Percentiles rank a stretch among this genome's conserved stretches.
Conservation (phyloP, 1,139 yeast species). For the Candida glucosophila region DNA sequence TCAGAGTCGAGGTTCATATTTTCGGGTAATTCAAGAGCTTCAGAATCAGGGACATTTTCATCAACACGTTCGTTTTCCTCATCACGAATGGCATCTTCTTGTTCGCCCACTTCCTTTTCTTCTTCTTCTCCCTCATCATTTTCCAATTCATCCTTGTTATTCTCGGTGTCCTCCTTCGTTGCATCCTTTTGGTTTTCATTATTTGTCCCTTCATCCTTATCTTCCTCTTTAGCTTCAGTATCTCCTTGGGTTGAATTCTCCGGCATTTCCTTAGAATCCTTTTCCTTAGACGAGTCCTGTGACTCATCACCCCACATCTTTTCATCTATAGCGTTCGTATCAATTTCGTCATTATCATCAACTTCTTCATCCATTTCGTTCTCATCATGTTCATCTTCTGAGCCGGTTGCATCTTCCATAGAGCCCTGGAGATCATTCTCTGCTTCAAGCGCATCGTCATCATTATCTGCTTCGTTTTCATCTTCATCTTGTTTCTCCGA, state of each 20-base stretch:
- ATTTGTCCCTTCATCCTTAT: slow-evolving; percentile 30
- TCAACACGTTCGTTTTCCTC: slow-evolving; percentile 68
- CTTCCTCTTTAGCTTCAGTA: slow-evolving; percentile 55
- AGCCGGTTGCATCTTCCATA: too few relatives aligned
- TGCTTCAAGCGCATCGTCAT: slow-evolving; percentile 83
- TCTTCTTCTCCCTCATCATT: slow-evolving; percentile 26
- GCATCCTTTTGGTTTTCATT: slow-evolving; percentile 28
- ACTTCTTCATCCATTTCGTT: slow-evolving; percentile 81
- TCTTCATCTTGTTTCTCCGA: slow-evolving; percentile 69
- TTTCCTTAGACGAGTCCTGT: slow-evolving; percentile 62
- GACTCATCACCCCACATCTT: slow-evolving; percentile 98
- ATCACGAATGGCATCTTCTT: slow-evolving; percentile 68
- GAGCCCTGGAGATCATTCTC: slow-evolving; percentile 85
- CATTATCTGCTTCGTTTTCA: slow-evolving; percentile 48
- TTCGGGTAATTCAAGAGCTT: slow-evolving; percentile 77
- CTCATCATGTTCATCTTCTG: slow-evolving; percentile 38
- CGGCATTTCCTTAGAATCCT: slow-evolving; percentile 62
- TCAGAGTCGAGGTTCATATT: slow-evolving; percentile 74
- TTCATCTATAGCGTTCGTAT: slow-evolving; percentile 93
- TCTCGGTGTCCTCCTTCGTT: slow-evolving; percentile 11
- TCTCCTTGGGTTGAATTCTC: slow-evolving; percentile 51
- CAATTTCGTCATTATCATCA: slow-evolving; percentile 82
- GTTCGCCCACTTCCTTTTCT: slow-evolving; percentile 63
- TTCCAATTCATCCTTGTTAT: slow-evolving; percentile 17
- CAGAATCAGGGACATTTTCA: slow-evolving; percentile 69